Percentiles rank a stretch among this genome's conserved stretches.
phyloP scores from a whole-genome alignment of 805 yeast species.

The Wickerhamomyces ciferrii region DNA sequence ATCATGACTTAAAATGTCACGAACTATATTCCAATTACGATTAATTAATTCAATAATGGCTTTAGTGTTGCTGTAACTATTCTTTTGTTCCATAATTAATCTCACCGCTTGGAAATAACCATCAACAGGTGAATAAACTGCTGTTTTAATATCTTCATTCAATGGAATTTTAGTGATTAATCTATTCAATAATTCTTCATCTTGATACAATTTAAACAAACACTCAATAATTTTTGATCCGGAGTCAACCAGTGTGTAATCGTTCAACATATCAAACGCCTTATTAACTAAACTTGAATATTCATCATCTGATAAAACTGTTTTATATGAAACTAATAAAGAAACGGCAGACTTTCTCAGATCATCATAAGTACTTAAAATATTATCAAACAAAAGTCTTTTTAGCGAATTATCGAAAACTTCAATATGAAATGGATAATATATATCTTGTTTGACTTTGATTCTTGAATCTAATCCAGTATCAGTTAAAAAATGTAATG shows the following conservation, averaged over 20 bases:
- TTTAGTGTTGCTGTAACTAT: slow-evolving; percentile 5
- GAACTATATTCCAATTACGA: slow-evolving; percentile 28
- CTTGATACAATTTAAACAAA: slow-evolving; percentile 37
- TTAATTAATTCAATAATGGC: slow-evolving; percentile 15
- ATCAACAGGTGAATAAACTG: slow-evolving; percentile 53
- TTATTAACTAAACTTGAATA: slow-evolving; percentile 13
- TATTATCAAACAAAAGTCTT: slow-evolving; percentile 51
- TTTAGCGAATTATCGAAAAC: slow-evolving; percentile 35
- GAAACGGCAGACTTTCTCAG: slow-evolving; percentile 49
- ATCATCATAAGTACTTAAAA: slow-evolving; percentile 73
- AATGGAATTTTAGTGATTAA: slow-evolving; percentile 30
- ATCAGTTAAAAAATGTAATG: slow-evolving; percentile 40
- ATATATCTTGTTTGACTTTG: slow-evolving; percentile 35
- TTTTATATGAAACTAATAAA: slow-evolving; percentile 31
- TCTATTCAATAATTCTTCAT: slow-evolving; percentile 23
- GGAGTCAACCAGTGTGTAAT: slow-evolving; percentile 63
- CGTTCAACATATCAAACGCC: slow-evolving; percentile 35
- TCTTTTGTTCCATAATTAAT: slow-evolving; percentile 32
- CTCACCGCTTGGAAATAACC: slow-evolving; percentile 64
- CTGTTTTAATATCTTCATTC: slow-evolving; percentile 31
- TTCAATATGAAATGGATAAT: slow-evolving; percentile 41
- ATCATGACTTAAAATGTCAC: slow-evolving; percentile 53
- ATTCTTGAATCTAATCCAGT: slow-evolving; percentile 54
- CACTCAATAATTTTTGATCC: slow-evolving; percentile 63
- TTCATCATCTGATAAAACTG: slow-evolving; percentile 5